phyloP scores from a whole-genome alignment of 2,329 filamentous ascomycete species.

The Penicillium hesseltinei region DNA sequence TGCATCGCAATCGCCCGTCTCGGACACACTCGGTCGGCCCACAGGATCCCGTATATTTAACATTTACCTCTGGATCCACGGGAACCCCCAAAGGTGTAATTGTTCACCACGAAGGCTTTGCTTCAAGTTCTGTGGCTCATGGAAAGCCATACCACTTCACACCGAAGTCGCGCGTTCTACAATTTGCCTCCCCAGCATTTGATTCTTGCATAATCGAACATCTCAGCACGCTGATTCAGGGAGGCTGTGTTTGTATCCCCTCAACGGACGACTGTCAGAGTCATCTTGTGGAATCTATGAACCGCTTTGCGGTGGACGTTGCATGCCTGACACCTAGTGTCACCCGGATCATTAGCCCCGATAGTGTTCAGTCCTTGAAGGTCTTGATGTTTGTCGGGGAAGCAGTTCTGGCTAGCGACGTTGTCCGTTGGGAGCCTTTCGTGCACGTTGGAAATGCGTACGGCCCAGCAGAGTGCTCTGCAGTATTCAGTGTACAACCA shows the following conservation, averaged over 20 bases:
- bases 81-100: constrained; percentile 7
- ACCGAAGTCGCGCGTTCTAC: constrained; percentile 6
- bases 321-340: background rate
- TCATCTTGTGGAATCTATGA: constrained; percentile 48
- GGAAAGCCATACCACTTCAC: constrained; percentile 11
- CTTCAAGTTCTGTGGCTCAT: constrained; percentile 8
- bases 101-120: constrained; percentile 8
- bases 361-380: background rate
- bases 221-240: constrained; percentile 14
- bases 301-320: constrained; percentile 31
- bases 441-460: constrained; percentile 41
- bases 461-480: constrained; percentile 41
- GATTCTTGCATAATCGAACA: constrained; percentile 11
- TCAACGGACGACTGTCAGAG: constrained; percentile 18
- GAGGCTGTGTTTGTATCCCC: constrained; percentile 19
- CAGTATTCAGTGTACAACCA: constrained; percentile 31
- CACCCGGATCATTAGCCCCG: background rate
- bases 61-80: constrained; percentile 54
- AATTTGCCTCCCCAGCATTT: constrained; percentile 9
- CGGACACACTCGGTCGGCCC: background rate
- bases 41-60: constrained; percentile 49
- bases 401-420: constrained; percentile 20
- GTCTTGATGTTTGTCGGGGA: constrained; percentile 29
- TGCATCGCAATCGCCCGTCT: too few relatives aligned
- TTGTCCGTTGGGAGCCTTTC: constrained; percentile 36